These are phyloP conservation scores for Austropuccinia psidii DNA, from an alignment of 1,284 basidiomycete species.

Conservation along the genomic window DNA sequence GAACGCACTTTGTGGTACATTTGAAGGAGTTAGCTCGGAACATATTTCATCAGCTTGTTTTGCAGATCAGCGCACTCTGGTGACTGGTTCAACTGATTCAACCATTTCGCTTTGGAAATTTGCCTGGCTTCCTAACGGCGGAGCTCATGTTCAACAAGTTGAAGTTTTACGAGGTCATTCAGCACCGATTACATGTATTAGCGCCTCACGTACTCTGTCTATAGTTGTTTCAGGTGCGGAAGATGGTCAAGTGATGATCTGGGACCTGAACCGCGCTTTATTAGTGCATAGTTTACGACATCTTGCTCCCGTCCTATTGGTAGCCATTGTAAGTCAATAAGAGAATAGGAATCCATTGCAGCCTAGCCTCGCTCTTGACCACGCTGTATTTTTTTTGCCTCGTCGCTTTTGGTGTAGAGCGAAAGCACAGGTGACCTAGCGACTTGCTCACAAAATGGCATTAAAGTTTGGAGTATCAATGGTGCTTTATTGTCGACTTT, in stretches of 20 bases:
- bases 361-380: slow-evolving; percentile 56
- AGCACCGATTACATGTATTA: slow-evolving; percentile 60
- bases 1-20: slow-evolving; percentile 52
- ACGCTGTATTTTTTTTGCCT: not conserved
- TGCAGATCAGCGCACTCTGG: slow-evolving; percentile 35
- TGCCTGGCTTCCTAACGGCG: slow-evolving; percentile 26
- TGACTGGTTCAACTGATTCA: slow-evolving; percentile 33
- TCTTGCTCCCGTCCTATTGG: slow-evolving; percentile 33
- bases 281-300: slow-evolving; percentile 43
- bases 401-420: slow-evolving; percentile 51
- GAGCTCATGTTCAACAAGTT: slow-evolving; percentile 32
- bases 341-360: slow-evolving; percentile 59
- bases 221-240: slow-evolving; percentile 72
- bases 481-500: slow-evolving; percentile 62
- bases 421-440: slow-evolving; percentile 66
- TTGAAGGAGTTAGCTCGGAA: slow-evolving; percentile 26
- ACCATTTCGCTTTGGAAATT: slow-evolving; percentile 35
- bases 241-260: slow-evolving; percentile 75
- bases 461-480: slow-evolving; percentile 74
- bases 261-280: slow-evolving; percentile 70
- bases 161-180: slow-evolving; percentile 62
- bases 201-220: slow-evolving; percentile 73
- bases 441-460: slow-evolving; percentile 61
- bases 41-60: slow-evolving; percentile 34
- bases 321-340: slow-evolving; percentile 19